Evolutionary conservation across 768 basidiomycete genomes (phyloP), one percentile per base, ranked within the genome.

Genomic region (Artomyces pyxidatus): DNA sequence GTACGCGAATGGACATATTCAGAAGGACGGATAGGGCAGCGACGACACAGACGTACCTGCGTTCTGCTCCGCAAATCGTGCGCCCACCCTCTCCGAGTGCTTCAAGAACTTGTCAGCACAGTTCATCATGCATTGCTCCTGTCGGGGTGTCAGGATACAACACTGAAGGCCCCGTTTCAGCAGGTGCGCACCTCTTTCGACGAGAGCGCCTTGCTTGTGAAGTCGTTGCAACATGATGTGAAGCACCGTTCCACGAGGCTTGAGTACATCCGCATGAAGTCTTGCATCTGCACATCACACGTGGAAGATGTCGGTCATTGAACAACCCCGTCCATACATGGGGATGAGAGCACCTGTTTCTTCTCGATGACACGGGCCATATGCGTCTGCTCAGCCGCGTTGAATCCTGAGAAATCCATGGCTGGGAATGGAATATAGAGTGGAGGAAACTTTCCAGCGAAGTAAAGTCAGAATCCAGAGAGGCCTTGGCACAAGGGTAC

Each of bases 91-190:
- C 64, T 97, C 93, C 10, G 92, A 92, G 64, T 96, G 91, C 65
- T 96, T 96, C 61, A 98, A 70, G 73, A 96, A 97, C 68, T 98
- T 99, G 74, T 97, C 95, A 19, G 92, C 78, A 71, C 95, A 99
- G 71, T 94, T 91, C 67, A 80, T 74, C 41, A 95, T 80, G 64
- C 95, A 99, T 56, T 81, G 77, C 60, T 88, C 87, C 93, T 98
- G 49, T 38, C 42, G 37, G 37, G 22, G 37, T 26, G 44, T 56
- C 37, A 42, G 45, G 25, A 39, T n/a, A 21, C 25, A 23, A 16
- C 6, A 11, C 12, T 46, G 16, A 22, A 22, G 21, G 29, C 32
- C 47, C 45, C 4, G 19, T 25, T 17, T 30, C 2, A 38, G 27
- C 19, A 41, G 41, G 14, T 27, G 38, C 46, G 30, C 23, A 88